phyloP scores from a whole-genome alignment of 2,329 filamentous ascomycete species.

The Zymoseptoria ardabiliae region DNA sequence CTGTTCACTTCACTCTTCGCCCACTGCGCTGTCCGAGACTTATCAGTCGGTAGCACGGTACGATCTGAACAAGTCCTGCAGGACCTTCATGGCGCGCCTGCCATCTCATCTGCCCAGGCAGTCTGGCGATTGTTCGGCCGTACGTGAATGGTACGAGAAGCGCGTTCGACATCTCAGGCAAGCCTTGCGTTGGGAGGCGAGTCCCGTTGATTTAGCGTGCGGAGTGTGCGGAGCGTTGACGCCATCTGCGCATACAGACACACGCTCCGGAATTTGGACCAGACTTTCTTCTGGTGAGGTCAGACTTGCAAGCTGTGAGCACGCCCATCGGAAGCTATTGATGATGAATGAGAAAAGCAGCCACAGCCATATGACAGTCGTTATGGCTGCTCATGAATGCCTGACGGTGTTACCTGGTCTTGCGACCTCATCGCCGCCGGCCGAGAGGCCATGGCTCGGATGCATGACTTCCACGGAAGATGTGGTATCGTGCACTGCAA shows the following conservation, averaged over 20 bases:
- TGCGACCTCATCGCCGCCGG: not conserved
- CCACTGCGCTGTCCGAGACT: not conserved
- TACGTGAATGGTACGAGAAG: not conserved
- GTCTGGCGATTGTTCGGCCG: not conserved
- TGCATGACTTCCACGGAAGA: not conserved
- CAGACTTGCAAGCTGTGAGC: not conserved
- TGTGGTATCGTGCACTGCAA: not conserved
- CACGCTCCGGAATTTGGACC: not conserved
- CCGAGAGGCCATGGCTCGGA: not conserved
- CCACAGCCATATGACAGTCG: too few relatives aligned
- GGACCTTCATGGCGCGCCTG: too few relatives aligned
- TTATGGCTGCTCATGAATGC: not conserved
- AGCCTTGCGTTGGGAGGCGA: not conserved
- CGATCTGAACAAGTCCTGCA: not conserved
- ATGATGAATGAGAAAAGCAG: too few relatives aligned
- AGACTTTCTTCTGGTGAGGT: not conserved
- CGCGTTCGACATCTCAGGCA: not conserved
- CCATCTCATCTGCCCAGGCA: too few relatives aligned
- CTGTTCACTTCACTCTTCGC: not conserved
- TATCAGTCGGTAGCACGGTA: not conserved
- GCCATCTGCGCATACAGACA: not conserved
- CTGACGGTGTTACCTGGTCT: not conserved
- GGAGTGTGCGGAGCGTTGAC: not conserved
- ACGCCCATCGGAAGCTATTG: not conserved
- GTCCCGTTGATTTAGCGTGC: not conserved